Base-by-base conservation (phyloP, 441 rosid species). In the Breynia disticha region DNA sequence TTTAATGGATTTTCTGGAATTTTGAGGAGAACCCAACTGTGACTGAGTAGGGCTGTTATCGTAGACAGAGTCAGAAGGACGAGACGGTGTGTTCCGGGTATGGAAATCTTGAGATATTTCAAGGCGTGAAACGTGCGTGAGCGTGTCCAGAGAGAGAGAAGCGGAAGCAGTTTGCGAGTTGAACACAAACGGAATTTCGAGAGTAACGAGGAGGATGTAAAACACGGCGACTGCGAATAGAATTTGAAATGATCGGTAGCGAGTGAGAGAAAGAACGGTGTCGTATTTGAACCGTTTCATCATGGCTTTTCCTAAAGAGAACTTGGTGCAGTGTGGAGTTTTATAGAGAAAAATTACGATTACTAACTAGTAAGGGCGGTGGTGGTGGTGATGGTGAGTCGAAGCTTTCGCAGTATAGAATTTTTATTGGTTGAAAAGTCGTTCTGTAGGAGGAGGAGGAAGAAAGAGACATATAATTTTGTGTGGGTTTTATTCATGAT, bases 171-270 rank as follows among this genome's bases (percentile, higher is more conserved):
- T 57, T 3, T 73, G 72, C 16, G 84, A 56, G 19, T 20, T 70
- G 68, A 80, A 87, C 5, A 91, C 83, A 44, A 80, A 64, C 0
- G 96, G 96, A 63, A 91, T 80, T 71, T 90, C 94, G 17, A 87
- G 51, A 14, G 87, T 79, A 42, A 87, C 78, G 22, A 86, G 63
- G 41, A 84, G 56, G 24, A 86, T 16, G 55, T 84, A 91, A 45
- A 82, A 50, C 21, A 86, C 22, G 41, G 75, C 90, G 1, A 82
- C 55, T 21, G 58, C 63, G 51, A 80, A 69, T 64, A 86, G 56
- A 59, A 86, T 75, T 70, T 83, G 95, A 59, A 84, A 38, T 50
- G 86, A 79, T 74, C 84, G 73, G 56, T 78, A 80, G 63, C 80
- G 72, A 37, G 65, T 68, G 1, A 81, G 46, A 14, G 83, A 69